Base-by-base conservation (phyloP, 768 basidiomycete genomes). In the Trametes punicea region DNA sequence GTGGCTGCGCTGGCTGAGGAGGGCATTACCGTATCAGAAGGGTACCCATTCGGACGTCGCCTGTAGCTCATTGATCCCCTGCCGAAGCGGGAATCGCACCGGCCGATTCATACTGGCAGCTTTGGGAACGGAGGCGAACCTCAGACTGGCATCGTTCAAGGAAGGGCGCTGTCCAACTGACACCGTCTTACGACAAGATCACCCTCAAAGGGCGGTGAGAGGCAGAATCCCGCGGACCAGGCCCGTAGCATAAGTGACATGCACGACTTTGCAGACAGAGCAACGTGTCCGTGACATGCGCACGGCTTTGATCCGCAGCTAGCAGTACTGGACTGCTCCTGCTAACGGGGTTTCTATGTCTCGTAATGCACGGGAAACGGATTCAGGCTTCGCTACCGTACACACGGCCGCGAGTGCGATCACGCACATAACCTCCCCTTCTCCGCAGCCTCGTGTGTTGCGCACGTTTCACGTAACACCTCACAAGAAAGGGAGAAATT, bases 371-470 rank as follows among this genome's bases (percentile, higher is more conserved):
- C n/a, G n/a, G n/a, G n/a, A n/a, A n/a, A n/a, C n/a, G n/a, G n/a
- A n/a, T n/a, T n/a, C 20, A 51, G 27, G 44, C 36, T 46, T 46
- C 20, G 33, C 16, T 26, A 15, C 41, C 13, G 27, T 25, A 39
- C 7, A n/a, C 18, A 30, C 47, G 47, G 55, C 6, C 10, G 7
- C 21, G 34, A 36, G 13, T 45, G 23, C 55, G 48, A 42, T 25
- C 50, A 46, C 36, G 44, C 16, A 40, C 36, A 16, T 18, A 26
- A 21, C 31, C 15, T 15, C 21, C 15, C 20, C 45, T 46, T 51
- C 50, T 39, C n/a, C 49, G 27, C 42, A 26, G 44, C 50, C 56
- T 57, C 56, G 56, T 57, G 56, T 31, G 18, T 40, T 6, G 49
- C 29, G 50, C 46, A 26, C 45, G 45, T 44, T 10, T 51, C 41